Evolutionary conservation across 768 basidiomycete species (phyloP).

Genomic region (Collybiopsis confluens): DNA sequence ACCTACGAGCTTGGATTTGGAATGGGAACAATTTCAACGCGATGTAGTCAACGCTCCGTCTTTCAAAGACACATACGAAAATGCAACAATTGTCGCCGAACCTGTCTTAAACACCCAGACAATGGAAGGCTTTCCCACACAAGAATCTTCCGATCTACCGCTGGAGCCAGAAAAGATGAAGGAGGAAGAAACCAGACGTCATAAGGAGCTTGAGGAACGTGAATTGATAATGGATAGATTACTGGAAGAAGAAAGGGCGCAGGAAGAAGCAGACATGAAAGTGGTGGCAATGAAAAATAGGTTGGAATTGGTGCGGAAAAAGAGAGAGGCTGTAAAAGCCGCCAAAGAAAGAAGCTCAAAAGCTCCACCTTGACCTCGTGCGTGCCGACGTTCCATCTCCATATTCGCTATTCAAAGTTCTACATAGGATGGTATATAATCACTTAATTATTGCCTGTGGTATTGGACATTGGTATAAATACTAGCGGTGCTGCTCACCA

Average conservation of each 20-base stretch:
- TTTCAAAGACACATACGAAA: conserved; percentile 51
- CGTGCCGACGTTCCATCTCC: background rate
- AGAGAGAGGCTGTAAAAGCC: conserved; percentile 32
- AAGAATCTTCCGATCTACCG: conserved; percentile 21
- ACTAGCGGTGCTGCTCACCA: background rate
- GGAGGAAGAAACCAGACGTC: conserved; percentile 41
- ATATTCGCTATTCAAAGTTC: background rate
- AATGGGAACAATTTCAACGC: conserved; percentile 72
- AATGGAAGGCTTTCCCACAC: conserved; percentile 44
- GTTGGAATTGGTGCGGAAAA: conserved; percentile 54
- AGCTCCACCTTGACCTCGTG: background rate
- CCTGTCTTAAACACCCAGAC: conserved; percentile 49
- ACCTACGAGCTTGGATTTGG: conserved; percentile 49
- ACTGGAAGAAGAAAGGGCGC: conserved; percentile 78
- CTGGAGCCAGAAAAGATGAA: conserved; percentile 30
- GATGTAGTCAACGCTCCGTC: conserved; percentile 48
- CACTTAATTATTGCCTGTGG: background rate
- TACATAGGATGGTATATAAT: background rate
- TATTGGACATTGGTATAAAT: no score
- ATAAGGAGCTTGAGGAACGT: conserved; percentile 65
- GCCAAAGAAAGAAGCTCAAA: conserved; percentile 12
- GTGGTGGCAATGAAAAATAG: conserved; percentile 61
- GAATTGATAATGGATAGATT: conserved; percentile 85
- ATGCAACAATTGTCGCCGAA: conserved; percentile 70
- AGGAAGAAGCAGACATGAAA: conserved; percentile 83